Base-by-base conservation (phyloP, 2,329 filamentous ascomycete species). In the Colletotrichum cuscutae region DNA sequence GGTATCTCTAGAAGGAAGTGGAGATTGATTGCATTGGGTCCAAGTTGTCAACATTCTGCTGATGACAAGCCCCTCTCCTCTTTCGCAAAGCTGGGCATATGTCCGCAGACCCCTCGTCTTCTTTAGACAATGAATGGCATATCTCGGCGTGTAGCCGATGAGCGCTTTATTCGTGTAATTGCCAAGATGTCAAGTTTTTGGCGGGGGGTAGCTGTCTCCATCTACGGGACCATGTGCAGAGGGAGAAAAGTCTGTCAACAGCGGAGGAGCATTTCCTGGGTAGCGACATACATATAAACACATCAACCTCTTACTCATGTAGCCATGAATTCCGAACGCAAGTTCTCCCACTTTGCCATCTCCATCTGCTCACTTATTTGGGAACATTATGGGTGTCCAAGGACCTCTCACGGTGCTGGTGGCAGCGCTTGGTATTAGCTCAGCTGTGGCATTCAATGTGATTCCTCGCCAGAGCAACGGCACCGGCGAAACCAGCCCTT, bases 381-480 rank as follows among this genome's bases (percentile, higher is more conserved):
- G 3, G 13, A 12, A 19, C 46, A 71, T 3, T 30, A 71, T 71
- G 62, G 24, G 62, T 32, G 52, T 57, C 24, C 65, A 56, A 24
- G 9, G 15, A 24, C 4, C 56, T 9, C 67, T 63, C n/a, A 61
- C 15, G 28, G 49, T 24, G 24, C 46, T 71, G 26, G n/a, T 71
- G 32, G 19, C 66, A 46, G 68, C 32, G 13, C 32, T 71, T 11
- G 32, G 46, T 13, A 46, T 53, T 9, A 57, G 56, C 56, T 66
- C 49, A 24, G 32, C 63, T 22, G 32, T 35, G 4, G 68, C 63
- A 19, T 71, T 63, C 22, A 56, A 63, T 11, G 30, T 71, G 2
- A 56, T 61, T 6, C 42, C 68, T 5, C 68, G 63, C 15, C 68
- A 71, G 32, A 61, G 22, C 13, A 67, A 71, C 26, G 64, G 46